Evolutionary conservation across 495 filamentous ascomycete genomes (phyloP), one percentile per base, ranked within the genome.

Genomic region (Penicillium subrubescens): DNA sequence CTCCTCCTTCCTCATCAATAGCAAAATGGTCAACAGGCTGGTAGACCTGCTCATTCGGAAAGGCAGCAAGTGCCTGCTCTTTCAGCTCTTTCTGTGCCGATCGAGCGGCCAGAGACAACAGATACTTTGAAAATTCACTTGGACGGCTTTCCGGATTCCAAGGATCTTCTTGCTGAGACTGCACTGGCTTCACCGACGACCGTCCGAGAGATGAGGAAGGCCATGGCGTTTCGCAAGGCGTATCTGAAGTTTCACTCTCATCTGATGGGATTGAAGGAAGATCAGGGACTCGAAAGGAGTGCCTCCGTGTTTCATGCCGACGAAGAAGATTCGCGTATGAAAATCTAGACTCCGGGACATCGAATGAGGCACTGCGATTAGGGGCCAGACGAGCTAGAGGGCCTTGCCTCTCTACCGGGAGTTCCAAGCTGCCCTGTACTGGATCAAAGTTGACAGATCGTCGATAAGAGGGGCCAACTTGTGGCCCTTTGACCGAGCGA

Each of bases 11-110:
- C 43, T 77, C 74, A 60, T 87, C 83, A 54, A 87, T 80, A 43
- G 77, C 81, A 66, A 84, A 89, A 70, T 89, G 88, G 65, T 88
- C 81, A 3, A 89, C 82, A 6, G 80, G 81, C 62, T 90, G 85
- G 66, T 90, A 84, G 27, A 79, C 76, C 64, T 88, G 84, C 57
- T 86, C 80, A 66, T 91, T 91, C 4, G 88, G 88, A 64, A 89
- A 92, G 8, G 88, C 90, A 25, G 88, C 89, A 65, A 90, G 75
- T 4, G 88, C 84, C 75, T 90, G 88, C 19, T 92, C 89, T 50
- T 83, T 81, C 43, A 91, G 68, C 71, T 94, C 88, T 72, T 87
- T 87, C 72, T 94, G 88, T 15, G 91, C 91, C 62, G 91, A 89
- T 57, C 84, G 85, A 43, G 90, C 89, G 23, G 92, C 91, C 57